Evolutionary conservation across 371 early-diverging fungal species (phyloP), one percentile per base, ranked within the genome.

Genomic region (Dichotomocladium elegans): DNA sequence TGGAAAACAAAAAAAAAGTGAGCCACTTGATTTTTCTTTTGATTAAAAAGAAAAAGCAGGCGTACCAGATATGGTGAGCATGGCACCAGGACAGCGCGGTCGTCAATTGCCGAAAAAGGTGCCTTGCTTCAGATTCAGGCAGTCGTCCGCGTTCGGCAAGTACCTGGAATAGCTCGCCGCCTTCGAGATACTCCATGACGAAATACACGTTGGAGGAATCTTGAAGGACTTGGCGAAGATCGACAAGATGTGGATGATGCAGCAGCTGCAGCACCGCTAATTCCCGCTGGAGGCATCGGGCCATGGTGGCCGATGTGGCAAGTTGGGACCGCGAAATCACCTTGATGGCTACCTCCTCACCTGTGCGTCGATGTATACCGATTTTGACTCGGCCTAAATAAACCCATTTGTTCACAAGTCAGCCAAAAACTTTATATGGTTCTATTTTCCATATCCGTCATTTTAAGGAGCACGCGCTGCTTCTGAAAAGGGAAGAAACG

Each of bases 141-240:
- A 99, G 68, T 9, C 88, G 66, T 0, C 95, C 95, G 40, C 85
- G 79, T 56, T 91, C 87, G 37, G 94, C 81, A 29, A 99, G 74
- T 58, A 91, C 84, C 54, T 96, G 93, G 58, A 95, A 93, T 24
- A 99, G 69, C 72, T 98, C 97, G 19, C 94, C 94, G 33, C 99
- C 99, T 61, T 89, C 89, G 51, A 94, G 80, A 61, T 93, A 93
- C 61, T 98, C 98, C 86, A 95, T 88, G 17, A 99, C 87, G 50
- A 99, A 73, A 70, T 91, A 95, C 24, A 91, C 91, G 58, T 58
- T 63, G 24, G 41, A 46, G 3, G 63, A 45, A 26, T 74, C 70
- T 37, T 94, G 93, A 47, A 91, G 85, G 15, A 94, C 94, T 59
- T 95, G 94, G 42, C 85, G 84, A 4, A 94, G 72, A 41, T 87